These are phyloP conservation scores for Pythium volutum DNA, from an alignment of 352 stramenopile species.

Conservation along the genomic window DNA sequence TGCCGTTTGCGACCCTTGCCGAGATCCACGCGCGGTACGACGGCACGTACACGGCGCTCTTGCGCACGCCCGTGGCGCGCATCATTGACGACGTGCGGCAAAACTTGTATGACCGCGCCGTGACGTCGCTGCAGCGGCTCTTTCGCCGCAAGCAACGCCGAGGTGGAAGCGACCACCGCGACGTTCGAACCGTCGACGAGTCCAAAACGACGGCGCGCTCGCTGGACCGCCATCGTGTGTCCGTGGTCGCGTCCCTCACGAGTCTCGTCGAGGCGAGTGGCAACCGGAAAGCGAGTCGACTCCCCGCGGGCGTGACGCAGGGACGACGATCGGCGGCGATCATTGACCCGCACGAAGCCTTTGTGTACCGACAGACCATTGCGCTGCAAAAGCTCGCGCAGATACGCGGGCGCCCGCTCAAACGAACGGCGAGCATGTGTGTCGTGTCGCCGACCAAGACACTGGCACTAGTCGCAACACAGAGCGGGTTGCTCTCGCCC, in stretches of 20 bases:
- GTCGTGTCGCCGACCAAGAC: neutral
- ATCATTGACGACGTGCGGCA: slow-evolving; percentile 59
- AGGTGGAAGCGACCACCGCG: neutral
- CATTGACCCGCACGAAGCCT: slow-evolving; percentile 12
- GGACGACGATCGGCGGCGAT: neutral
- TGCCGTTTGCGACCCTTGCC: slow-evolving; percentile 34
- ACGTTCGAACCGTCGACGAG: neutral
- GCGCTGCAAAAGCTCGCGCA: slow-evolving; percentile 12
- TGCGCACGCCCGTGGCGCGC: slow-evolving; percentile 41
- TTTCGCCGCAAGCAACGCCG: slow-evolving; percentile 44
- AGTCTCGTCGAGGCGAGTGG: slow-evolving; percentile 5
- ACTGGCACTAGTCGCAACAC: neutral
- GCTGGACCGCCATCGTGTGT: slow-evolving; percentile 4
- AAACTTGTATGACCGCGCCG: slow-evolving; percentile 56
- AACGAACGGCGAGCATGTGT: slow-evolving; percentile 4
- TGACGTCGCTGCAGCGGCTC: slow-evolving; percentile 57
- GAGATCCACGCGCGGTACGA: slow-evolving; percentile 47
- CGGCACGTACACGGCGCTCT: slow-evolving; percentile 40
- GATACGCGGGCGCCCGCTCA: slow-evolving; percentile 4
- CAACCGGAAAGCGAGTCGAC: neutral
- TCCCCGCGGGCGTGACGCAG: neutral
- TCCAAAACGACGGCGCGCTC: neutral
- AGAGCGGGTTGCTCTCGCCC: slow-evolving; percentile 55
- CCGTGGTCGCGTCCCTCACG: slow-evolving; percentile 9
- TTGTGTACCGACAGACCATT: slow-evolving; percentile 8